Conservation (phyloP, 257 asterid genomes). For the Solanum rostratum region DNA sequence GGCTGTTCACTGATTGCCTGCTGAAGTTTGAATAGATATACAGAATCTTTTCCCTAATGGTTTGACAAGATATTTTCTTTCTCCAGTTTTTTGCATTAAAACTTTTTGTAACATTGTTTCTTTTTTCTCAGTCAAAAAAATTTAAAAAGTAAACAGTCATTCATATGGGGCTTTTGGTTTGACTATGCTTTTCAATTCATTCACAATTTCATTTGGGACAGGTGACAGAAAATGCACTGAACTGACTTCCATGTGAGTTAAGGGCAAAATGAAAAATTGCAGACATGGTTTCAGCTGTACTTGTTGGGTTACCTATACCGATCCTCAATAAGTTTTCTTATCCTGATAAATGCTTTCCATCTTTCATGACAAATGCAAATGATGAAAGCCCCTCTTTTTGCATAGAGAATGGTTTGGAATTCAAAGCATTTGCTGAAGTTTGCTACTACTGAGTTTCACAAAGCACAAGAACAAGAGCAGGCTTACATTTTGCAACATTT, state of each 20-base stretch:
- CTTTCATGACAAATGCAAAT: neutral
- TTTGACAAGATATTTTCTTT: neutral
- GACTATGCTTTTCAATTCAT: neutral
- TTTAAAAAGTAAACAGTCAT: neutral
- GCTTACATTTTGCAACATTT: neutral
- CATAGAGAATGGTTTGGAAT: neutral
- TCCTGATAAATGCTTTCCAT: neutral
- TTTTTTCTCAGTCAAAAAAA: neutral
- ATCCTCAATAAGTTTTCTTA: neutral
- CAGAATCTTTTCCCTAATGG: neutral
- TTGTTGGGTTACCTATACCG: neutral
- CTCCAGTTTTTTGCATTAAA: neutral
- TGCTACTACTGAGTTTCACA: neutral
- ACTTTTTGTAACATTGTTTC: neutral
- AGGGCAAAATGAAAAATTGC: neutral
- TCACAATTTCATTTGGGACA: neutral
- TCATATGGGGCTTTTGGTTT: neutral
- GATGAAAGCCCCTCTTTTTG: neutral
- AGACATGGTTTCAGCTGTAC: neutral
- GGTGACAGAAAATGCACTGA: neutral
- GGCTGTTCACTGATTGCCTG: neutral
- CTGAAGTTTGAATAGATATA: neutral
- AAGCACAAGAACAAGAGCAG: neutral
- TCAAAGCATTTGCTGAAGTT: neutral
- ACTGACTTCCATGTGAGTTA: neutral